Base-by-base conservation (phyloP, 2,329 filamentous ascomycete genomes). In the Stagonosporopsis chrysanthemi region DNA sequence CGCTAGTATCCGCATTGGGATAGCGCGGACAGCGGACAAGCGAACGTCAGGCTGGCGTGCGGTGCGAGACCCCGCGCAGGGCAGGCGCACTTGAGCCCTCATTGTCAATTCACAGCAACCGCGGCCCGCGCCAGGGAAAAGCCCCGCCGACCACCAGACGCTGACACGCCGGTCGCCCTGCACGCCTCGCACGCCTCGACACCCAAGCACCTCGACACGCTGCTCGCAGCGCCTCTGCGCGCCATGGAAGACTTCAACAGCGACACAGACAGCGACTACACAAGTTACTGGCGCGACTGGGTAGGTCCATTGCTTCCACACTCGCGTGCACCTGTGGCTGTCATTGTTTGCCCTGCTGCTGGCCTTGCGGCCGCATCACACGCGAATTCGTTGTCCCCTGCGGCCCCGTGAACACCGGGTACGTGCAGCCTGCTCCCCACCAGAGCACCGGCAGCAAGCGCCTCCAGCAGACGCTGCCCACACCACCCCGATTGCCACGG, bases 231-330 rank as follows among this genome's bases (percentile, higher is more conserved):
- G 48, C 54, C 29, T 6, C 43, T 3, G 54, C 54, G 46, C 58
- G 71, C 60, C 71, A 98, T 98, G 95, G 95, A 98, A 77, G 94
- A 98, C 80, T 98, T 95, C 79, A 93, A 92, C 66, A 97, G 92
- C 75, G 95, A 99, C 79, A 96, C 93, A 12, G 95, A 99, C 76
- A 97, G 93, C 79, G 95, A 99, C 81, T 99, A 98, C 77, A 97
- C 95, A 45, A 98, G 92, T 80, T 99, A 98, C 79, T 99, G 95
- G 95, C 85, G 94, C 77, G 95, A 99, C 81, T 99, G 95, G 95
- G 95, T 98, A 83, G 82, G 91, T 88, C 58, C 61, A 60, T 52
- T 35, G 51, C 61, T 60, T 55, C 29, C 14, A 31, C 31, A 47
- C 47, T 35, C 46, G 39, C 28, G 28, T 44, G 33, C 33, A 26